Percentiles rank a stretch among this genome's conserved stretches.
These are phyloP conservation scores for Rhodofomes roseus DNA, from an alignment of 1,284 basidiomycete genomes.

Conservation along the genomic window DNA sequence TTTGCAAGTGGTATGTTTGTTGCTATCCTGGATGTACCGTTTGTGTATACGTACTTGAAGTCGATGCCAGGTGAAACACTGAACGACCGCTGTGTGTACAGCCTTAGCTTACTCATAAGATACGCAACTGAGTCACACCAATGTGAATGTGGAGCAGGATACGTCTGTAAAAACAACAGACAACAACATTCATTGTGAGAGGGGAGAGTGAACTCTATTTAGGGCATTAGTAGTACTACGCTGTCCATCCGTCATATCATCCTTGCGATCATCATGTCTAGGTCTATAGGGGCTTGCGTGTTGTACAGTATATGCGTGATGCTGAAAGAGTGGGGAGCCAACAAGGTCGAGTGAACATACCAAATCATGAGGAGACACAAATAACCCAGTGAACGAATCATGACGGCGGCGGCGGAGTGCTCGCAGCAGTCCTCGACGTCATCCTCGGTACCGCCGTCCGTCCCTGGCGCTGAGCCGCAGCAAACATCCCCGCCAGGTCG, in stretches of 20 bases:
- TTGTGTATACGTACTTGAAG: no score
- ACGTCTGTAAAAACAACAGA: background rate
- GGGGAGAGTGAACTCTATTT: background rate
- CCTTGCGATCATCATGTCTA: background rate
- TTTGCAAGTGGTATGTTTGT: no score
- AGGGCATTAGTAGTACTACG: background rate
- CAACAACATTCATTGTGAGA: background rate
- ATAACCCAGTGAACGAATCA: background rate
- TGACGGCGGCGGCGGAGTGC: conserved; percentile 3
- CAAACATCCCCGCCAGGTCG: conserved; percentile 24
- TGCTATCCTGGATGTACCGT: no score
- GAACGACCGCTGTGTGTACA: no score
- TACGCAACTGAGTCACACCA: no score
- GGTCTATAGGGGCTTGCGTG: background rate
- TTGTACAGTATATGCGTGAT: background rate
- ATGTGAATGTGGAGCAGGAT: no score
- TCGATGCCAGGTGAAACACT: no score
- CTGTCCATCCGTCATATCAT: background rate
- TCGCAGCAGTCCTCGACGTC: conserved; percentile 1
- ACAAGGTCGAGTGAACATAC: background rate
- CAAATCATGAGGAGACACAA: background rate
- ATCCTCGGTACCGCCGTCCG: background rate
- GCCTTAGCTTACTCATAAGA: no score
- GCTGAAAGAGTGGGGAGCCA: background rate
- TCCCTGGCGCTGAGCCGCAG: conserved; percentile 9